Evolutionary conservation across 352 stramenopile species (phyloP).

Genomic region (Pythium pyrilobum): DNA sequence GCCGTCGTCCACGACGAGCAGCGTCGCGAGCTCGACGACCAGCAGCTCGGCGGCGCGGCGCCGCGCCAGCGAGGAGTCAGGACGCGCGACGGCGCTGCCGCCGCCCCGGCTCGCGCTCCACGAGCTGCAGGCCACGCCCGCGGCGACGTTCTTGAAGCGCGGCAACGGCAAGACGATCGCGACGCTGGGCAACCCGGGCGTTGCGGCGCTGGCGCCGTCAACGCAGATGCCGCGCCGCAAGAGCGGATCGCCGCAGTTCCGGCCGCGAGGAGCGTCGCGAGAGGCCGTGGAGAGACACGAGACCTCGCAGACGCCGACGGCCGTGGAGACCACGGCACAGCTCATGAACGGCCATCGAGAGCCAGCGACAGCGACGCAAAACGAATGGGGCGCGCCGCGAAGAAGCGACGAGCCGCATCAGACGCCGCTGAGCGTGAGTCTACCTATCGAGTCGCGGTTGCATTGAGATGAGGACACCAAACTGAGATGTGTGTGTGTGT

Average conservation of each 20-base stretch:
- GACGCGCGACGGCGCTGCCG: not conserved
- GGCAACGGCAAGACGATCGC: constrained; percentile 19
- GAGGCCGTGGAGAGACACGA: not conserved
- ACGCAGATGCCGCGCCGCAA: not conserved
- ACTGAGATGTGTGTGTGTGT: not conserved
- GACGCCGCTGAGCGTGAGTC: constrained; percentile 3
- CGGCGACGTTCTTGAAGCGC: constrained; percentile 8
- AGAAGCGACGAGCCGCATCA: not conserved
- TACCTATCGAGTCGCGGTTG: not conserved
- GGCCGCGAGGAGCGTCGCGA: not conserved
- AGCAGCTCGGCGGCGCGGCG: not conserved
- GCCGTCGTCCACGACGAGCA: not conserved
- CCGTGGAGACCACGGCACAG: not conserved
- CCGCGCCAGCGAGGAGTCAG: not conserved
- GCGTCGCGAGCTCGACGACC: not conserved
- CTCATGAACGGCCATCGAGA: too few relatives aligned
- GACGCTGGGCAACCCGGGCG: constrained; percentile 5
- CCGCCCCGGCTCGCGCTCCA: constrained; percentile 13
- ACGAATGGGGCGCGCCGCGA: not conserved
- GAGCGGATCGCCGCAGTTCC: constrained; percentile 4
- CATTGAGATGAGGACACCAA: not conserved
- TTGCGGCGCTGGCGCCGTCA: not conserved
- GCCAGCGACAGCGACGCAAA: too few relatives aligned
- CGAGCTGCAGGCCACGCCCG: constrained; percentile 7
- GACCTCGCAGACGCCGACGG: not conserved